A percentile compares a stretch with the other conserved stretches of the same genome.
Conservation (phyloP, 257 asterid genomes). For the Galeopsis tetrahit region DNA sequence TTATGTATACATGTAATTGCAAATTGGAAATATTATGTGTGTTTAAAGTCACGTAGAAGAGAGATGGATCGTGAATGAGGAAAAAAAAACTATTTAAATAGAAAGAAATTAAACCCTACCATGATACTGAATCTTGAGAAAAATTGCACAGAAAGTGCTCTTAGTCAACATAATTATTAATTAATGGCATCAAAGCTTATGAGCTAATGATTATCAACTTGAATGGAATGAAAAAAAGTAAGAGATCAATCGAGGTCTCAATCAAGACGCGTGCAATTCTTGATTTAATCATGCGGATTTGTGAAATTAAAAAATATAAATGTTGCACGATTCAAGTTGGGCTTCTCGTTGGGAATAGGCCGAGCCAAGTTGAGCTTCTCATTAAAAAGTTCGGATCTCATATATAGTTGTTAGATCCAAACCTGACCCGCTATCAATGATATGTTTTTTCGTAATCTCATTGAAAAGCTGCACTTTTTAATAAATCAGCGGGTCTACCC, state of each 20-base stretch:
- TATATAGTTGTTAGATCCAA: no score
- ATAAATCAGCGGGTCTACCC: no score
- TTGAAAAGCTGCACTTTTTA: no score
- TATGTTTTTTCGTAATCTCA: no score
- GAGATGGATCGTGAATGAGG: neutral
- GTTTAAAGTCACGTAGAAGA: neutral
- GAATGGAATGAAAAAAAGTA: slow-evolving; percentile 26
- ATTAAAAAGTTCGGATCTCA: no score
- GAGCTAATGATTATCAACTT: slow-evolving; percentile 42
- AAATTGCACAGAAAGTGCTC: slow-evolving; percentile 33
- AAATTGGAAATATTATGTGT: neutral
- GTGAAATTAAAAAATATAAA: no score
- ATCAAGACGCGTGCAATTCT: neutral
- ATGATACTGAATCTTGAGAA: slow-evolving; percentile 30
- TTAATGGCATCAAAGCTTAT: slow-evolving; percentile 34
- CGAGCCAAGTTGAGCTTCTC: no score
- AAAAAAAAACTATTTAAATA: slow-evolving; percentile 20
- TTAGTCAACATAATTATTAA: slow-evolving; percentile 50
- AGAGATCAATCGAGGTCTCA: neutral
- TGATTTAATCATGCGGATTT: neutral
- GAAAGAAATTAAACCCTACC: slow-evolving; percentile 34
- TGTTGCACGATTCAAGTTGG: no score
- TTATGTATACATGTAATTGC: slow-evolving; percentile 20
- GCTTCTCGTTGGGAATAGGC: no score
- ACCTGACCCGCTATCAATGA: no score